These are phyloP conservation scores for Corallochytrium limacisporum DNA, from an alignment of 78 protist species.

Conservation along the genomic window DNA sequence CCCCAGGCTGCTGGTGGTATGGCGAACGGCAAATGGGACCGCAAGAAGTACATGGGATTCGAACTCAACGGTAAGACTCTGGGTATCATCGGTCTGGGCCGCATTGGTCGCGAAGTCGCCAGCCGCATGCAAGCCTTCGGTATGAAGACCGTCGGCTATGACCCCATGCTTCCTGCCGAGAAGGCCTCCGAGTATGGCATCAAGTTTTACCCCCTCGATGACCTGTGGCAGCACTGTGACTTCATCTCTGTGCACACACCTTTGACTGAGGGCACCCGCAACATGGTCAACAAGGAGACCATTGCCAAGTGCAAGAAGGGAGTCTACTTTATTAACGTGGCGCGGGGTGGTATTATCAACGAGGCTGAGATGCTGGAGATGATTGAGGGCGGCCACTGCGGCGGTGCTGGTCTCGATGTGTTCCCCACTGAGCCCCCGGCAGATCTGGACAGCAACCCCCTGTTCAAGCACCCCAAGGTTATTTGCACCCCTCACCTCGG, in stretches of 20 bases:
- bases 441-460: background rate
- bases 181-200: background rate
- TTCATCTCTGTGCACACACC: slow-evolving; percentile 24
- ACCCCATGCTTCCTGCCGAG: slow-evolving; percentile 16
- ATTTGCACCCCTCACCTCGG: slow-evolving; percentile 37
- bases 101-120: slow-evolving; percentile 29
- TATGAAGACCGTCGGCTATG: slow-evolving; percentile 13
- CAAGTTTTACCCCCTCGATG: slow-evolving; percentile 2
- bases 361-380: slow-evolving; percentile 9
- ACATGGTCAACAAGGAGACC: background rate
- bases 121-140: background rate
- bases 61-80: slow-evolving; percentile 21
- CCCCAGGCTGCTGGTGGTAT: background rate
- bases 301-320: slow-evolving; percentile 4
- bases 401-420: slow-evolving; percentile 32
- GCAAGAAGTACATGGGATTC: slow-evolving; percentile 13
- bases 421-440: slow-evolving; percentile 31
- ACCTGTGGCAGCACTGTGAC: background rate
- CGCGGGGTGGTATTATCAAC: slow-evolving; percentile 35
- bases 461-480: background rate
- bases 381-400: slow-evolving; percentile 9
- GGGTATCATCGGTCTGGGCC: slow-evolving; percentile 34
- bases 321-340: slow-evolving; percentile 14
- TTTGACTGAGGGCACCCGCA: background rate
- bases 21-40: slow-evolving; percentile 5